Evolutionary conservation across 768 basidiomycete species (phyloP).

Genomic region (Lactarius hengduanensis): DNA sequence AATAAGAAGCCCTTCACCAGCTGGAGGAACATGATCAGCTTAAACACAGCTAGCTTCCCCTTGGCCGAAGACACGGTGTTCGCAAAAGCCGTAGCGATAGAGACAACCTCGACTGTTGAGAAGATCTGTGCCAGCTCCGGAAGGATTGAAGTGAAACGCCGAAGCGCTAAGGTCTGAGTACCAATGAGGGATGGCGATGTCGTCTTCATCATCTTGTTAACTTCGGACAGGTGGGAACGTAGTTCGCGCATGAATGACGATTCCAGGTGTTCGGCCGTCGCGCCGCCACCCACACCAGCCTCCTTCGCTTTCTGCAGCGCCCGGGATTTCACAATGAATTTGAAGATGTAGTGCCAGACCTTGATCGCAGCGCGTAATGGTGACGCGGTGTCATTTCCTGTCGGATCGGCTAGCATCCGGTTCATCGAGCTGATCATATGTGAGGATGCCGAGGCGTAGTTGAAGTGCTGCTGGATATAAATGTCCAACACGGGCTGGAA

Average conservation of each 20-base stretch:
- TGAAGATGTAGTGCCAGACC: constrained; percentile 97
- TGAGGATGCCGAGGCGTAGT: constrained; percentile 72
- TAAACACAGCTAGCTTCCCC: constrained; percentile 90
- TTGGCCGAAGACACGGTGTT: constrained; percentile 74
- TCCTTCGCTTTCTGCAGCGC: constrained; percentile 85
- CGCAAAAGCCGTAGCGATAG: constrained; percentile 83
- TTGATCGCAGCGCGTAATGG: constrained; percentile 86
- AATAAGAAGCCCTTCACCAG: constrained; percentile 88
- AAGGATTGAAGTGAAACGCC: constrained; percentile 89
- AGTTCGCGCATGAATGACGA: constrained; percentile 81
- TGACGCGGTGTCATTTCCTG: constrained; percentile 68
- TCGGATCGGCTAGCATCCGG: constrained; percentile 70
- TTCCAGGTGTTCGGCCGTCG: constrained; percentile 85
- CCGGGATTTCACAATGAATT: constrained; percentile 87
- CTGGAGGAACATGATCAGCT: constrained; percentile 90
- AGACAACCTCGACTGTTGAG: constrained; percentile 77
- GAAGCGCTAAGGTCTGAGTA: constrained; percentile 90
- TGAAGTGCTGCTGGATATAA: constrained; percentile 90
- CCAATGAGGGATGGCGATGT: constrained; percentile 86
- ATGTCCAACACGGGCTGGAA: constrained; percentile 92
- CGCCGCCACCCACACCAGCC: constrained; percentile 71
- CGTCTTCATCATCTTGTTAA: constrained; percentile 87
- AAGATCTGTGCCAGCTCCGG: constrained; percentile 86
- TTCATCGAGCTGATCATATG: constrained; percentile 90
- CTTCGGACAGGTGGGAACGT: constrained; percentile 68